Conservation (phyloP, 441 rosid genomes). For the Erodium trifolium region DNA sequence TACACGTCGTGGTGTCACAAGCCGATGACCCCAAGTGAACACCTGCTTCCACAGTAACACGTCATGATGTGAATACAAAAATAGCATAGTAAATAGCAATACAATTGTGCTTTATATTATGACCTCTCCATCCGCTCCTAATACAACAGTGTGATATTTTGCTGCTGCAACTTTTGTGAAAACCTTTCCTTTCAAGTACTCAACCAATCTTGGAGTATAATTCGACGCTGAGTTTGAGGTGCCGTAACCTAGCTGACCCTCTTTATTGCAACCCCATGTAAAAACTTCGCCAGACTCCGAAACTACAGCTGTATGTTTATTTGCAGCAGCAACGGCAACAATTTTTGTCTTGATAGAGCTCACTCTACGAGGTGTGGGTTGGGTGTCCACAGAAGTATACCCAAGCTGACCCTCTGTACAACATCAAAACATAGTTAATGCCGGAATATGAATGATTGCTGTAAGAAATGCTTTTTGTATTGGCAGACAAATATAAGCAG, state of each 20-base stretch:
- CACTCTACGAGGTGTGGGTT: slow-evolving; percentile 95
- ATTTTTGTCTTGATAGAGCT: slow-evolving; percentile 61
- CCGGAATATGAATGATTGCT: slow-evolving; percentile 1
- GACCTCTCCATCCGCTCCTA: slow-evolving; percentile 93
- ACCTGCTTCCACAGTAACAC: slow-evolving; percentile 36
- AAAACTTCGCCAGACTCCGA: slow-evolving; percentile 90
- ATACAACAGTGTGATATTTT: slow-evolving; percentile 83
- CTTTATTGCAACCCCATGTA: slow-evolving; percentile 98
- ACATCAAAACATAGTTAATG: slow-evolving; percentile 17
- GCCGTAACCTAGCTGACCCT: slow-evolving; percentile 99
- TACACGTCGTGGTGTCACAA: slow-evolving; percentile 89
- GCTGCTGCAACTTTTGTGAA: slow-evolving; percentile 61
- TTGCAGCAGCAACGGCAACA: slow-evolving; percentile 93
- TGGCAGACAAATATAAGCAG: no score
- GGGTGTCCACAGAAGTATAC: slow-evolving; percentile 87
- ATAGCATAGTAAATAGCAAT: not conserved
- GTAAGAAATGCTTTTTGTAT: not conserved
- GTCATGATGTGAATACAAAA: slow-evolving; percentile 4
- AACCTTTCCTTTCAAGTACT: slow-evolving; percentile 77
- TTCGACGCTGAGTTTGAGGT: slow-evolving; percentile 98
- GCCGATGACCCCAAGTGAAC: slow-evolving; percentile 94
- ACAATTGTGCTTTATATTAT: not conserved
- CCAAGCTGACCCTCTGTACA: slow-evolving; percentile 98
- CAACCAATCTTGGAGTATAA: slow-evolving; percentile 86
- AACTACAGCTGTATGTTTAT: slow-evolving; percentile 91